These are phyloP conservation scores for Acacia crassicarpa DNA, from an alignment of 306 rosid genomes.

Conservation along the genomic window DNA sequence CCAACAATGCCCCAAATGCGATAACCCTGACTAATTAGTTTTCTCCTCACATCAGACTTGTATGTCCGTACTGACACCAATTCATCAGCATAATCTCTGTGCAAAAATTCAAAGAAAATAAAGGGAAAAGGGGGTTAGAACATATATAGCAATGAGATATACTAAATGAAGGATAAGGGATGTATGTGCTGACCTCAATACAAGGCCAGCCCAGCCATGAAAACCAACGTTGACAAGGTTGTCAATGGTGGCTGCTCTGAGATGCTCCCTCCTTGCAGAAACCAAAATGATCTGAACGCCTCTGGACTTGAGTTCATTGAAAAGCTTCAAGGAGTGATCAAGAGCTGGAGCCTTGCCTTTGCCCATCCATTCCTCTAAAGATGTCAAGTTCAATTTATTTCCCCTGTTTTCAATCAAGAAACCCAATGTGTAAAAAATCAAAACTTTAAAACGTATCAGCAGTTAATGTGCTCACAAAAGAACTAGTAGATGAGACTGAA, in stretches of 20 bases:
- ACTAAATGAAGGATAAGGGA: background rate
- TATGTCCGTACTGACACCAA: constrained; percentile 31
- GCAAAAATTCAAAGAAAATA: background rate
- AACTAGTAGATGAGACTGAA: background rate
- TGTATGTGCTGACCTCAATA: constrained; percentile 41
- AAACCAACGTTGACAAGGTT: constrained; percentile 63
- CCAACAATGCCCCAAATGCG: constrained; percentile 49
- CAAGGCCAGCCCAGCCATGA: constrained; percentile 61
- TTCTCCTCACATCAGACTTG: constrained; percentile 45
- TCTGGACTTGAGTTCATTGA: constrained; percentile 54
- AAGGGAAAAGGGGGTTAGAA: background rate
- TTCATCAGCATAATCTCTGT: constrained; percentile 43
- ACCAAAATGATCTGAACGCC: constrained; percentile 62
- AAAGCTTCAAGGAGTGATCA: constrained; percentile 49
- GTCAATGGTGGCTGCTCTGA: constrained; percentile 64
- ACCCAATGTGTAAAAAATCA: background rate
- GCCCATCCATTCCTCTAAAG: constrained; percentile 62
- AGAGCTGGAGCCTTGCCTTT: constrained; percentile 65
- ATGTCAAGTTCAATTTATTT: constrained; percentile 49
- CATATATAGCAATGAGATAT: background rate
- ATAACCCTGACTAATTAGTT: constrained; percentile 35
- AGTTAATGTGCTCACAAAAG: background rate
- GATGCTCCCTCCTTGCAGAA: constrained; percentile 61
- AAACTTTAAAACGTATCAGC: background rate
- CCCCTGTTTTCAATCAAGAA: constrained; percentile 40